Evolutionary conservation across 2,329 filamentous ascomycete species (phyloP).

Genomic region (Alternaria hordeiaustralica): DNA sequence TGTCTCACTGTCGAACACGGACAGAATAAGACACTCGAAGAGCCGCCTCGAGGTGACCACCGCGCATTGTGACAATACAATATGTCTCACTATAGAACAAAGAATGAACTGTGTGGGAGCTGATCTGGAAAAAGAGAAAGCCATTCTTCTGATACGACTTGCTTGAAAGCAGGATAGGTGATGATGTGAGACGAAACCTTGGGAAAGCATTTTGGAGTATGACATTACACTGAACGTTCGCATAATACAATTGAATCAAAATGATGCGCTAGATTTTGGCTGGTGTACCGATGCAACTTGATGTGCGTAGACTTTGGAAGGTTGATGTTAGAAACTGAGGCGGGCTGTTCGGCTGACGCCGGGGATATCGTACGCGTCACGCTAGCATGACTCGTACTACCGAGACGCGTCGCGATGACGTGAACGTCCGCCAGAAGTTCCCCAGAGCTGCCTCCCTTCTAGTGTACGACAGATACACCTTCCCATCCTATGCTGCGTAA

Average conservation of each 20-base stretch:
- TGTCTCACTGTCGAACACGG: background rate
- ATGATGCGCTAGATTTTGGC: background rate
- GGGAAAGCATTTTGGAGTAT: background rate
- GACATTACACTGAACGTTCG: background rate
- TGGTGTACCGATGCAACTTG: background rate
- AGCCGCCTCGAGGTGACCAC: background rate
- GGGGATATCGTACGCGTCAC: background rate
- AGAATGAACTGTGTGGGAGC: background rate
- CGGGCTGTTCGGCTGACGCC: background rate
- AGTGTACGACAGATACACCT: background rate
- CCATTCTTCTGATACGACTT: background rate
- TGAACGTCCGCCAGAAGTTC: background rate
- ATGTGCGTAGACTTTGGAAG: background rate
- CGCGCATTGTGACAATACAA: background rate
- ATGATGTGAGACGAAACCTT: background rate
- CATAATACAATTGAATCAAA: background rate
- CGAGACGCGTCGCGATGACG: background rate
- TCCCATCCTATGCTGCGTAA: background rate
- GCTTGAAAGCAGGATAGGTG: background rate
- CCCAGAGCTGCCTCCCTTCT: background rate
- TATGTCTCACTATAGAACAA: background rate
- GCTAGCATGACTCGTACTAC: constrained; percentile 1
- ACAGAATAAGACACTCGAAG: background rate
- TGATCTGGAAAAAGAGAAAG: background rate
- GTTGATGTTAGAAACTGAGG: background rate